Conservation (phyloP, 2,329 filamentous ascomycete genomes). For the Chaetomium olivaceum region DNA sequence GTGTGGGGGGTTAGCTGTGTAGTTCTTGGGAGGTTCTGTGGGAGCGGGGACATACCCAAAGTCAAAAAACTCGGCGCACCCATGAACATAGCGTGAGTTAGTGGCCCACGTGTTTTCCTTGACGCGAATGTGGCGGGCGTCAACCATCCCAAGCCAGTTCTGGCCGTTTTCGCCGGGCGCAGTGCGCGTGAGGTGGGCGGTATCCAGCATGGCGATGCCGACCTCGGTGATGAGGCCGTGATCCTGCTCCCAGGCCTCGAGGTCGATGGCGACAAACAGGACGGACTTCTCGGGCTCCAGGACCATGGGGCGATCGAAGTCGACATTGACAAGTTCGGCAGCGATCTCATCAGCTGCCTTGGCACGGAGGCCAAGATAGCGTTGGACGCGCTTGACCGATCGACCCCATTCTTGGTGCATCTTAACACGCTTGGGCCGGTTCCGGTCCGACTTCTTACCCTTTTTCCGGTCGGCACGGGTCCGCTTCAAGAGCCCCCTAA, state of each 20-base stretch:
- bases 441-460: constrained; percentile 49
- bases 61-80: constrained; percentile 71
- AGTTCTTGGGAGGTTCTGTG: constrained; percentile 1
- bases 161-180: constrained; percentile 61
- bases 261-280: constrained; percentile 76
- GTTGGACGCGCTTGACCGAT: constrained; percentile 64
- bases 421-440: constrained; percentile 48
- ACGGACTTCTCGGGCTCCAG: constrained; percentile 54
- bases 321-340: constrained; percentile 37
- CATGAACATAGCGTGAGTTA: constrained; percentile 69
- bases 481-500: constrained; percentile 55
- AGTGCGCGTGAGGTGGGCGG: constrained; percentile 52
- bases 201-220: constrained; percentile 80
- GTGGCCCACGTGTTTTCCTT: constrained; percentile 64
- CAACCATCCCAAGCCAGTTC: constrained; percentile 68
- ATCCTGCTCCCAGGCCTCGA: constrained; percentile 75
- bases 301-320: constrained; percentile 47
- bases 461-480: constrained; percentile 50
- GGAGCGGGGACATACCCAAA: constrained; percentile 62
- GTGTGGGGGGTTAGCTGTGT: constrained; percentile 5
- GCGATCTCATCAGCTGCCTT: constrained; percentile 15
- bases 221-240: constrained; percentile 76
- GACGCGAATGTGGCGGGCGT: constrained; percentile 74
- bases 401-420: constrained; percentile 55
- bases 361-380: constrained; percentile 69